These are phyloP conservation scores for Colletotrichum plurivorum DNA, from an alignment of 2,329 filamentous ascomycete genomes.

Conservation along the genomic window DNA sequence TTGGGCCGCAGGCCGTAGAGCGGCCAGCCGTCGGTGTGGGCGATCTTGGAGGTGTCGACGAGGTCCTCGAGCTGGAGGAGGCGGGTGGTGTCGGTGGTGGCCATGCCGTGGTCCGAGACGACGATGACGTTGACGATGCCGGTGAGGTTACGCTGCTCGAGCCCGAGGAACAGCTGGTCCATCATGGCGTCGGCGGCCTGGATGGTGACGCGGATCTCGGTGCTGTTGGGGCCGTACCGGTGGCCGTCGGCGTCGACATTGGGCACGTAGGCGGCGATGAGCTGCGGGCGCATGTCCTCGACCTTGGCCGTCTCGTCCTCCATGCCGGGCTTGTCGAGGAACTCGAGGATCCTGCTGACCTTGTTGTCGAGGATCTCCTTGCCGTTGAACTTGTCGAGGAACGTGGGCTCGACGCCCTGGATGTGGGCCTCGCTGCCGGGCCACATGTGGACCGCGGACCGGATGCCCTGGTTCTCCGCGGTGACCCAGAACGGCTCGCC, in stretches of 20 bases:
- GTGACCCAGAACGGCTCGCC: slow-evolving; percentile 96
- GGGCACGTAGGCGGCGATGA: slow-evolving; percentile 95
- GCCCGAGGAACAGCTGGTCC: slow-evolving; percentile 79
- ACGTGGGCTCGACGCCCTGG: slow-evolving; percentile 79
- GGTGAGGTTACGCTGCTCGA: slow-evolving; percentile 87
- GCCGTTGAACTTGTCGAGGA: slow-evolving; percentile 88
- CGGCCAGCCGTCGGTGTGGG: slow-evolving; percentile 94
- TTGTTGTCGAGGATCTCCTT: slow-evolving; percentile 82
- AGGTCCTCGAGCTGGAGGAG: slow-evolving; percentile 93
- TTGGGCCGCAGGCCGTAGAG: slow-evolving; percentile 90
- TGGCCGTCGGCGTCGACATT: slow-evolving; percentile 92
- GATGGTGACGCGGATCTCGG: slow-evolving; percentile 87
- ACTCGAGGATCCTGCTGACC: slow-evolving; percentile 82
- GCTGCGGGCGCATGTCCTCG: slow-evolving; percentile 79
- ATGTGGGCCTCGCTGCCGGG: slow-evolving; percentile 94
- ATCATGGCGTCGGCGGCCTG: slow-evolving; percentile 86
- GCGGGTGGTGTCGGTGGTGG: slow-evolving; percentile 85
- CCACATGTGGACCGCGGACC: slow-evolving; percentile 97
- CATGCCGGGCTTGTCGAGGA: slow-evolving; percentile 85
- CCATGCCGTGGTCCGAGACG: slow-evolving; percentile 99
- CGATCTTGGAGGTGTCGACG: slow-evolving; percentile 82
- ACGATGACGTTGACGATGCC: slow-evolving; percentile 92
- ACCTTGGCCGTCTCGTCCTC: slow-evolving; percentile 67
- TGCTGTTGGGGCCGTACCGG: slow-evolving; percentile 92
- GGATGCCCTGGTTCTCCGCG: slow-evolving; percentile 85